A percentile compares a stretch with the other conserved stretches of the same genome.
These are phyloP conservation scores for Malassezia dermatis DNA, from an alignment of 1,284 basidiomycete species.

Conservation along the genomic window DNA sequence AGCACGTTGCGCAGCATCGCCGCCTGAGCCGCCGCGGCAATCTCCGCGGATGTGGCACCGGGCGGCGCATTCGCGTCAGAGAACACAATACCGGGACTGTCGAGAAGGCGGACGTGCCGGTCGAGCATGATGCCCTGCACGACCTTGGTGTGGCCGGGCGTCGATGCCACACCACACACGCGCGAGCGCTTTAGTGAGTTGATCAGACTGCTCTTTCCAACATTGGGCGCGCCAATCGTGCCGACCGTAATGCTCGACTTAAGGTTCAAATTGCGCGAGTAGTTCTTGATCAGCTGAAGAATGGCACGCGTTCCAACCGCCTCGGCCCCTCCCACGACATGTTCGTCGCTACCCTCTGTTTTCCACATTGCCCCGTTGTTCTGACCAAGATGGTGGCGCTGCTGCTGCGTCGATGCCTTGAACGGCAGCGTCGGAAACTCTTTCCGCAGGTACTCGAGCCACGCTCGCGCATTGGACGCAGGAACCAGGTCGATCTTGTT, in stretches of 20 bases:
- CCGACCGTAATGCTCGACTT: slow-evolving; percentile 60
- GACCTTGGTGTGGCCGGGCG: slow-evolving; percentile 86
- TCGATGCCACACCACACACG: slow-evolving; percentile 77
- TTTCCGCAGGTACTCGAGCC: slow-evolving; percentile 81
- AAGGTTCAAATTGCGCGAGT: slow-evolving; percentile 52
- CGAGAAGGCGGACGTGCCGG: slow-evolving; percentile 79
- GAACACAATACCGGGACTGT: slow-evolving; percentile 84
- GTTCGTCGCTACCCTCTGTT: background rate
- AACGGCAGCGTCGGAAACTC: slow-evolving; percentile 88
- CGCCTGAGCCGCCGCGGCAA: slow-evolving; percentile 20
- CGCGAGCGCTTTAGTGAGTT: slow-evolving; percentile 71
- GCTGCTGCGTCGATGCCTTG: slow-evolving; percentile 70
- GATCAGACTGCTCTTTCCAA: slow-evolving; percentile 89
- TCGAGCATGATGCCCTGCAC: slow-evolving; percentile 89
- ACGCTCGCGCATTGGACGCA: slow-evolving; percentile 72
- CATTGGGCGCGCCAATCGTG: slow-evolving; percentile 92
- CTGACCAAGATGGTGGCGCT: slow-evolving; percentile 58
- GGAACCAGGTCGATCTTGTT: slow-evolving; percentile 60
- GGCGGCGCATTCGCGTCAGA: slow-evolving; percentile 20
- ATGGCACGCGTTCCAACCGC: slow-evolving; percentile 55
- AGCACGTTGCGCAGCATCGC: slow-evolving; percentile 69
- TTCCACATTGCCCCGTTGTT: background rate
- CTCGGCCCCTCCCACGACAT: slow-evolving; percentile 45
- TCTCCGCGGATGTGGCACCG: slow-evolving; percentile 10
- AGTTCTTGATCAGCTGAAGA: slow-evolving; percentile 79